These are phyloP conservation scores for Zasmidium citrigriseum DNA, from an alignment of 2,329 filamentous ascomycete species.

Conservation along the genomic window DNA sequence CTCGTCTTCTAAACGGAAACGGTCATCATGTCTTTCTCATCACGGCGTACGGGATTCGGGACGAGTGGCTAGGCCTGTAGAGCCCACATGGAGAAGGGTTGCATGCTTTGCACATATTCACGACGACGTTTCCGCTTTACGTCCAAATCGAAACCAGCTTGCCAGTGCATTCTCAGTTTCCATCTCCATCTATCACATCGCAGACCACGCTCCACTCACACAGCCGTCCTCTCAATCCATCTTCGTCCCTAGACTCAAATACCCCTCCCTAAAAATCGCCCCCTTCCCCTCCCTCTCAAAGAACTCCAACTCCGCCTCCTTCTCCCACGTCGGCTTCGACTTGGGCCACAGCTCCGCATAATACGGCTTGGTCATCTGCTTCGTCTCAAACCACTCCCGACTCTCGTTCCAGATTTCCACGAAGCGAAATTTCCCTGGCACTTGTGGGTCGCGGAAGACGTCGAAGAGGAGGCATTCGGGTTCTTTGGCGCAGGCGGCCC, in stretches of 20 bases:
- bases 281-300: constrained; percentile 21
- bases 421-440: constrained; percentile 18
- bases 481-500: constrained; percentile 20
- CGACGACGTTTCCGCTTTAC: constrained; percentile 8
- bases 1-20: constrained; percentile 96
- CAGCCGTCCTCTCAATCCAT: constrained; percentile 3
- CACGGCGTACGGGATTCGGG: constrained; percentile 28
- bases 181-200: not conserved
- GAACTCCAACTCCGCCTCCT: constrained; percentile 20
- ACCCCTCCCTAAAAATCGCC: constrained; percentile 15
- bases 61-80: constrained; percentile 25
- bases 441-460: constrained; percentile 20
- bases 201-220: not conserved
- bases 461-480: constrained; percentile 24
- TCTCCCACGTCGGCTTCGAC: constrained; percentile 19
- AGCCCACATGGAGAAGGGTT: constrained; percentile 19
- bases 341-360: constrained; percentile 22
- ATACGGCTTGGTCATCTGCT: constrained; percentile 25
- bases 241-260: constrained; percentile 17
- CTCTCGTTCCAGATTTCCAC: constrained; percentile 23
- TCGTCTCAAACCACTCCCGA: constrained; percentile 21
- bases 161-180: not conserved
- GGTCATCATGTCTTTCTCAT: constrained; percentile 39
- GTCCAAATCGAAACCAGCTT: not conserved
- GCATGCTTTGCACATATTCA: constrained; percentile 8